These are phyloP conservation scores for Orychophragmus violaceus DNA, from an alignment of 345 rosid species.

Conservation along the genomic window DNA sequence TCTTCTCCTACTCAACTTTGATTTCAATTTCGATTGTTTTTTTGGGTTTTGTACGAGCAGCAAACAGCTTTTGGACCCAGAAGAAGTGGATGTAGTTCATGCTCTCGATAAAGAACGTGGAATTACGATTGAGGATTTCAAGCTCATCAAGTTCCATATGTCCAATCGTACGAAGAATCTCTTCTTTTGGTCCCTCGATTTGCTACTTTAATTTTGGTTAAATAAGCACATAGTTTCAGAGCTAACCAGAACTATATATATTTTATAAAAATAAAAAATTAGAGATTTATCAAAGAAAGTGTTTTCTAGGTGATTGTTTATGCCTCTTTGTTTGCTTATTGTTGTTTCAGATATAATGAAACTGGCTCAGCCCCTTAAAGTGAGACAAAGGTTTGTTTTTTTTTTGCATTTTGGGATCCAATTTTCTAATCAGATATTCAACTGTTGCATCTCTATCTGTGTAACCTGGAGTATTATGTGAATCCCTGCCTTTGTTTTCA, in stretches of 20 bases:
- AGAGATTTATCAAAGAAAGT: background rate
- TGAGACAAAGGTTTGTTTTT: slow-evolving; percentile 73
- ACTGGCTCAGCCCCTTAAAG: slow-evolving; percentile 78
- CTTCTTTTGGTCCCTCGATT: background rate
- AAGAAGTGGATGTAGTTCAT: slow-evolving; percentile 66
- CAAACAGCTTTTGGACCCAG: slow-evolving; percentile 74
- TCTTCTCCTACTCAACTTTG: background rate
- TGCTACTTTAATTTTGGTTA: background rate
- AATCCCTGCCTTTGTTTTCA: background rate
- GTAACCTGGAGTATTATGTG: background rate
- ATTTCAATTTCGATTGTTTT: background rate
- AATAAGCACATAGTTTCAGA: too few species aligned
- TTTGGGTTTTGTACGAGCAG: slow-evolving; percentile 33
- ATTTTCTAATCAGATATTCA: background rate
- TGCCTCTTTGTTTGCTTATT: background rate
- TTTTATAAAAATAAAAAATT: background rate
- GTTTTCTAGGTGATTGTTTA: background rate
- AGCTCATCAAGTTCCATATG: slow-evolving; percentile 83
- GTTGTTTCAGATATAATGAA: slow-evolving; percentile 56
- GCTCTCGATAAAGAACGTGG: slow-evolving; percentile 72
- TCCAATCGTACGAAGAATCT: slow-evolving; percentile 44
- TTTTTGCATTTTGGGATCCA: background rate
- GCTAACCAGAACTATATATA: background rate
- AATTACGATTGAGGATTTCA: slow-evolving; percentile 67
- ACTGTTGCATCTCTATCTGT: background rate